Evolutionary conservation across 1,284 basidiomycete genomes (phyloP), one percentile per base, ranked within the genome.

Genomic region (Trichosporon sp.): DNA sequence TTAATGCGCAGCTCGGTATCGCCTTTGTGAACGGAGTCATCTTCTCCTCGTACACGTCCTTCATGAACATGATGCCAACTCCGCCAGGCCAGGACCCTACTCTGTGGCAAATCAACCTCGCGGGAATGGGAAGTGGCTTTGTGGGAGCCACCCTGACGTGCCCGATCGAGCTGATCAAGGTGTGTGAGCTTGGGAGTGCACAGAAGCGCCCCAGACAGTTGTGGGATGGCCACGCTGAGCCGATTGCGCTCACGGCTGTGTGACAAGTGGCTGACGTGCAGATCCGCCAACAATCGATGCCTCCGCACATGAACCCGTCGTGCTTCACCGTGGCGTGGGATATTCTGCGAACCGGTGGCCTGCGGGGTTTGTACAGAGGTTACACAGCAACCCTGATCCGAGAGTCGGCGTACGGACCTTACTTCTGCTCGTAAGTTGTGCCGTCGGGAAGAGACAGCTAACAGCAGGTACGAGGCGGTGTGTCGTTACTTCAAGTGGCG

Each of bases 141-240:
- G 84, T 91, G 11, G 88, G 88, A 9, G 89, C 92, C 7, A 75
- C 92, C 9, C 83, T 95, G 58, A 91, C 91, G 1, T 90, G 91
- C 2, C 92, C 92, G 0, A 91, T 89, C 13, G 93, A 95, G 75
- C 86, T 93, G 0, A 86, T 95, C 83, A 95, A 95, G 72, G 79
- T 79, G 65, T 5, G 72, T 69, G 65, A 64, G 21, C 35, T 13
- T 27, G n/a, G 18, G 35, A 34, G 58, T n/a, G 31, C 6, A 3
- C 27, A 34, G 21, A 3, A 42, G 18, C 9, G 62, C 8, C 34
- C 2, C 23, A 4, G 21, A 8, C 11, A 63, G 15, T 6, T 12
- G 21, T 5, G 34, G 6, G 5, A 8, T 34, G 58, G 8, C 8
- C 23, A 2, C 21, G 38, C 38, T n/a, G n/a, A n/a, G n/a, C n/a